These are phyloP conservation scores for Penicillium frequentans DNA, from an alignment of 2,329 filamentous ascomycete species.

Conservation along the genomic window DNA sequence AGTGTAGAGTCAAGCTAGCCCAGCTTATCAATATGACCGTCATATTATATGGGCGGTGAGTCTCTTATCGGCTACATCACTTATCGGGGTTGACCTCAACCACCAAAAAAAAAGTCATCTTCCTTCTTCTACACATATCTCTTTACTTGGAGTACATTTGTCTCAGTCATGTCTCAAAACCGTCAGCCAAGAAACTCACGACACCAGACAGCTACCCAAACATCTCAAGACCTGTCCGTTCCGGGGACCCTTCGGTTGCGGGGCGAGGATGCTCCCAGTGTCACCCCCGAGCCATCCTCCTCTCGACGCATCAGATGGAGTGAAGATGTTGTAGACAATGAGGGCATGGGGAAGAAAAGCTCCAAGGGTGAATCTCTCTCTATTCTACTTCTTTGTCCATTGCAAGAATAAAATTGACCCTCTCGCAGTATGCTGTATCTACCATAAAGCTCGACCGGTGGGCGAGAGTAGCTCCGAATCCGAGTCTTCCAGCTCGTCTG, in stretches of 20 bases:
- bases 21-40: too few relatives aligned
- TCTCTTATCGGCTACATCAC: neutral
- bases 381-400: neutral
- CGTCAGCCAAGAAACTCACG: constrained; percentile 31
- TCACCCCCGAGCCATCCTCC: constrained; percentile 27
- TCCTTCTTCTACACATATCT: neutral
- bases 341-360: constrained; percentile 88
- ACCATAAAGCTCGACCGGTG: constrained; percentile 78
- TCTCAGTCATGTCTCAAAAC: constrained; percentile 39
- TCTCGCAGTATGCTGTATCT: constrained; percentile 90
- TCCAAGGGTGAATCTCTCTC: constrained; percentile 71
- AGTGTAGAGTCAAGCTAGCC: neutral
- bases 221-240: constrained; percentile 17
- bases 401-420: neutral
- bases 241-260: constrained; percentile 33
- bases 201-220: constrained; percentile 28
- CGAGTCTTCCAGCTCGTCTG: constrained; percentile 52
- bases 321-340: constrained; percentile 90
- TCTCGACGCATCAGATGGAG: constrained; percentile 81
- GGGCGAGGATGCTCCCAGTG: constrained; percentile 21
- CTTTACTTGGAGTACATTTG: neutral
- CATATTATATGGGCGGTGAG: neutral
- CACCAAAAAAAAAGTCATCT: neutral
- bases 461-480: constrained; percentile 73
- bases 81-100: neutral